phyloP scores from a whole-genome alignment of 805 yeast genomes.

The Metschnikowia santaceciliae region DNA sequence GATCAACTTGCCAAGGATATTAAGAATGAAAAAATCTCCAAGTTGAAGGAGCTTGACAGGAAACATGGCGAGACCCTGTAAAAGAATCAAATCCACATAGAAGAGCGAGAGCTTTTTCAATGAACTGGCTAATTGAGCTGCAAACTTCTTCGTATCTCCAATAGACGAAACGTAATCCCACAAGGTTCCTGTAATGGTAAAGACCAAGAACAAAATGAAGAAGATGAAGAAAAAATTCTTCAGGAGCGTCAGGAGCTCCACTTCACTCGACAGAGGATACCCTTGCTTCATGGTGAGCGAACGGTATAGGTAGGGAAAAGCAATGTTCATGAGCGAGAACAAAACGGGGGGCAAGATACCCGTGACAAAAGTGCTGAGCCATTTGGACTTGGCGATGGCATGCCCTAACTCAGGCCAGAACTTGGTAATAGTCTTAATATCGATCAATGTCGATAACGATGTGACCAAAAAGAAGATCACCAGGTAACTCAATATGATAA shows the following conservation, averaged over 20 bases:
- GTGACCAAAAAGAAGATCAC: conserved; percentile 53
- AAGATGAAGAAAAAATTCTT: conserved; percentile 60
- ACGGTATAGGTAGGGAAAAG: conserved; percentile 53
- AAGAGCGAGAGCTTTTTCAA: conserved; percentile 50
- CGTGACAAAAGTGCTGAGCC: conserved; percentile 53
- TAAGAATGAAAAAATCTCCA: conserved; percentile 48
- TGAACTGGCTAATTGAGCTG: conserved; percentile 51
- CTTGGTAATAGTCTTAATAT: conserved; percentile 51
- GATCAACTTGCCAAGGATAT: conserved; percentile 35
- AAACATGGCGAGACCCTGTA: conserved; percentile 68
- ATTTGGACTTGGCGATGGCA: conserved; percentile 46
- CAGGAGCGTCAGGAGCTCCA: conserved; percentile 52
- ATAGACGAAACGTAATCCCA: conserved; percentile 56
- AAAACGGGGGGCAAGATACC: conserved; percentile 61
- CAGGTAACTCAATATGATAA: conserved; percentile 47
- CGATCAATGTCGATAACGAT: conserved; percentile 53
- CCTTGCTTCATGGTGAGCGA: conserved; percentile 51
- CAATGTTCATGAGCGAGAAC: conserved; percentile 50
- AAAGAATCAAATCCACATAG: conserved; percentile 57
- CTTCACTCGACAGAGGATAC: conserved; percentile 52
- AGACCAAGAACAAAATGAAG: conserved; percentile 58
- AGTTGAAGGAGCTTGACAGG: conserved; percentile 54
- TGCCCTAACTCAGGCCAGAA: conserved; percentile 59
- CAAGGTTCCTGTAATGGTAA: conserved; percentile 58
- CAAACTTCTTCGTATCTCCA: conserved; percentile 56